Conservation (phyloP, 176 grass and related monocot genomes). For the bread wheat (Triticum aestivum) region IWGSC_CS_RefSeq_v2.1 NC_057807.1:28581316-28581815, state of each 20-base stretch:
- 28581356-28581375: too few relatives aligned
- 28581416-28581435: too few relatives aligned
- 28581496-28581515: background rate
- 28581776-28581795: background rate
- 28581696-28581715: background rate
- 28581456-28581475: background rate
- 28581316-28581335: too few relatives aligned
- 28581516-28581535: background rate
- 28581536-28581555: background rate
- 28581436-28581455: background rate
- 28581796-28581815: too few relatives aligned
- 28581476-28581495: background rate
- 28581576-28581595: background rate
- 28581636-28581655: background rate
- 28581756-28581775: background rate
- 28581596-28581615: background rate
- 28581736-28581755: background rate
- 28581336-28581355: too few relatives aligned
- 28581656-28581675: background rate
- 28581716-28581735: too few relatives aligned
- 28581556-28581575: background rate
- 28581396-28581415: background rate
- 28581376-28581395: too few relatives aligned
- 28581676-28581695: background rate
- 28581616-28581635: background rate